Percentiles rank a stretch among this genome's conserved stretches.
phyloP scores from a whole-genome alignment of 148 eudicot species.

The Camellia sinensis region DNA sequence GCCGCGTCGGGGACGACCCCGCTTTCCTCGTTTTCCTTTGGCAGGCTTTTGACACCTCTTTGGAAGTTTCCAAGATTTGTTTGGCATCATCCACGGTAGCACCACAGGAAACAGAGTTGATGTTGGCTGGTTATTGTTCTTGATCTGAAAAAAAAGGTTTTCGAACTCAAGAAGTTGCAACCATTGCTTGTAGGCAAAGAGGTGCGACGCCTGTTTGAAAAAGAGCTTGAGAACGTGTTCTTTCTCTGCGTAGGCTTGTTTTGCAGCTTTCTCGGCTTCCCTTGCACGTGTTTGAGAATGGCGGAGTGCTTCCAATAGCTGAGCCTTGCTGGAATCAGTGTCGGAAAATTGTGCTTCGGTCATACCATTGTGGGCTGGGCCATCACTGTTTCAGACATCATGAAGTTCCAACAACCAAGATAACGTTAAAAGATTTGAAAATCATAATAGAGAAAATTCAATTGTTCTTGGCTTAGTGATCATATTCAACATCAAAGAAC shows the following conservation, averaged over 20 bases:
- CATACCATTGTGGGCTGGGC: conserved; percentile 22
- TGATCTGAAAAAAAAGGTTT: conserved; percentile 47
- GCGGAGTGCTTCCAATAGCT: conserved; percentile 79
- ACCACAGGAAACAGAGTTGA: conserved; percentile 31
- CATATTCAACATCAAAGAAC: neutral
- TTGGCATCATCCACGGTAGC: conserved; percentile 42
- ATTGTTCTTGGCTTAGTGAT: neutral
- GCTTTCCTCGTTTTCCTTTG: conserved; percentile 42
- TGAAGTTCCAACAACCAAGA: conserved; percentile 6
- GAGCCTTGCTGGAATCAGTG: conserved; percentile 48
- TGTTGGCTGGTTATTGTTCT: conserved; percentile 31
- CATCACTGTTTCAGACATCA: conserved; percentile 15
- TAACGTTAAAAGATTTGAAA: conserved; percentile 8
- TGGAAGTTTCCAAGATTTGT: conserved; percentile 30
- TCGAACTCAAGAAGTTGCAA: conserved; percentile 78
- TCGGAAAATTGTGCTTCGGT: conserved; percentile 14
- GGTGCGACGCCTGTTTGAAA: conserved; percentile 78
- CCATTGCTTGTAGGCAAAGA: conserved; percentile 91
- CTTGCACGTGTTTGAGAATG: conserved; percentile 98
- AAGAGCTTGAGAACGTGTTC: conserved; percentile 76
- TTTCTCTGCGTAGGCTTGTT: conserved; percentile 73
- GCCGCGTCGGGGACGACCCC: conserved; percentile 31
- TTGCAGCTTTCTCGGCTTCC: conserved; percentile 79
- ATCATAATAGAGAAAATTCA: neutral
- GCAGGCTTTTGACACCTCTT: conserved; percentile 35